phyloP scores from a whole-genome alignment of 2,329 filamentous ascomycete species.

The Ceratocystis harringtonii region DNA sequence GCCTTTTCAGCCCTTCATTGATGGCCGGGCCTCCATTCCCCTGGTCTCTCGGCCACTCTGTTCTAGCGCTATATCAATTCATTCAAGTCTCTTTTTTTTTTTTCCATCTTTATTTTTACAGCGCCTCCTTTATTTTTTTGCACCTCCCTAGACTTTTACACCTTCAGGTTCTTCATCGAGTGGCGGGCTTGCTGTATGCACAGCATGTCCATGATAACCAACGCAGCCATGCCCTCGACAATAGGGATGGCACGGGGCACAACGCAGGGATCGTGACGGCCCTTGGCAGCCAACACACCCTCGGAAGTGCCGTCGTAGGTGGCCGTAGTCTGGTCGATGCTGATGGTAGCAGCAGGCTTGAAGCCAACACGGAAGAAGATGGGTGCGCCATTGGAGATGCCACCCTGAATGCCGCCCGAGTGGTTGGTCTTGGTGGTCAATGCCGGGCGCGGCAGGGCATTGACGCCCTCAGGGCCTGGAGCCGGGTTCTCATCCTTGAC shows the following conservation, averaged over 20 bases:
- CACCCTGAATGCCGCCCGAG: slow-evolving; percentile 86
- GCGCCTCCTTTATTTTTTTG: background rate
- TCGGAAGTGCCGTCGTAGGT: slow-evolving; percentile 57
- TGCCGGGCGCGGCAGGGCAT: slow-evolving; percentile 35
- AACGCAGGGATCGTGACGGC: slow-evolving; percentile 85
- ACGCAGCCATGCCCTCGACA: slow-evolving; percentile 78
- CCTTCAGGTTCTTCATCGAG: slow-evolving; percentile 16
- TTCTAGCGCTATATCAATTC: background rate
- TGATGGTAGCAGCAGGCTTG: slow-evolving; percentile 90
- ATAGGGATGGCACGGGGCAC: slow-evolving; percentile 78
- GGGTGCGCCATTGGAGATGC: slow-evolving; percentile 81
- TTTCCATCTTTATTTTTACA: background rate
- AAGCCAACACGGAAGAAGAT: slow-evolving; percentile 94
- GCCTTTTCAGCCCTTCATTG: background rate
- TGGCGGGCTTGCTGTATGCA: slow-evolving; percentile 60
- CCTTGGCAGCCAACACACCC: slow-evolving; percentile 78
- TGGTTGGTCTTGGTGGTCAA: slow-evolving; percentile 87
- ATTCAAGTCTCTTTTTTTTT: background rate
- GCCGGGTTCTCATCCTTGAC: slow-evolving; percentile 28
- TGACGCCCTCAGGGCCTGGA: slow-evolving; percentile 30
- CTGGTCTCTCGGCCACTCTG: background rate
- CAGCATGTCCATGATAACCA: slow-evolving; percentile 76
- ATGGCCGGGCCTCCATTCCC: no score
- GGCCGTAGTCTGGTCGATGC: slow-evolving; percentile 70
- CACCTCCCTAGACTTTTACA: slow-evolving; percentile 12